Evolutionary conservation across 495 filamentous ascomycete species (phyloP).

Genomic region (Letharia lupina): DNA sequence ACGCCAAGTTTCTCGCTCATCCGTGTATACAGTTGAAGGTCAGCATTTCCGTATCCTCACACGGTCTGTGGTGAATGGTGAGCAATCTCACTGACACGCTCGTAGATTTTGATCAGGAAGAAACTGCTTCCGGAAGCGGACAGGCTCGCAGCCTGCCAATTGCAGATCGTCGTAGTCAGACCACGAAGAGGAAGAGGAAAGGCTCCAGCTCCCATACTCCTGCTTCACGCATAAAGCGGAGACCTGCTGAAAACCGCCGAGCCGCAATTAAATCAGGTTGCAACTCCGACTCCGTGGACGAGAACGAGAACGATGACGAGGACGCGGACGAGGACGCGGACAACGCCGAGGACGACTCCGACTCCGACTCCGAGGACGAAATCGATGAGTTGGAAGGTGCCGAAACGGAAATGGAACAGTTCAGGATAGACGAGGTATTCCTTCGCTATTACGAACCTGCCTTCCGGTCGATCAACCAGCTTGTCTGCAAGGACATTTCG

Average conservation of each 20-base stretch:
- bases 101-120: not conserved
- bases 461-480: slow-evolving; percentile 24
- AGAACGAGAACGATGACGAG: not conserved
- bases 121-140: not conserved
- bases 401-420: not conserved
- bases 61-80: not conserved
- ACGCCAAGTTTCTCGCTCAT: not conserved
- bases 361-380: not conserved
- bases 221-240: not conserved
- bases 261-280: not conserved
- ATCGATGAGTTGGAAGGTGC: not conserved
- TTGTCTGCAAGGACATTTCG: slow-evolving; percentile 31
- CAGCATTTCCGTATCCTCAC: not conserved
- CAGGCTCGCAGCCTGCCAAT: not conserved
- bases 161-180: not conserved
- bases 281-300: not conserved
- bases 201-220: not conserved
- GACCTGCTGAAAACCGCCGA: not conserved
- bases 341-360: not conserved
- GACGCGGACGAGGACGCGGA: not conserved
- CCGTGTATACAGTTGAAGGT: not conserved
- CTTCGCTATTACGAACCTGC: not conserved
- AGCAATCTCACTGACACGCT: not conserved
- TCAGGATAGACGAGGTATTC: not conserved
- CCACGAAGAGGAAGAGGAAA: slow-evolving; percentile 3